Base-by-base conservation (phyloP, 2,329 filamentous ascomycete genomes). In the Aschersonia sp. region DNA sequence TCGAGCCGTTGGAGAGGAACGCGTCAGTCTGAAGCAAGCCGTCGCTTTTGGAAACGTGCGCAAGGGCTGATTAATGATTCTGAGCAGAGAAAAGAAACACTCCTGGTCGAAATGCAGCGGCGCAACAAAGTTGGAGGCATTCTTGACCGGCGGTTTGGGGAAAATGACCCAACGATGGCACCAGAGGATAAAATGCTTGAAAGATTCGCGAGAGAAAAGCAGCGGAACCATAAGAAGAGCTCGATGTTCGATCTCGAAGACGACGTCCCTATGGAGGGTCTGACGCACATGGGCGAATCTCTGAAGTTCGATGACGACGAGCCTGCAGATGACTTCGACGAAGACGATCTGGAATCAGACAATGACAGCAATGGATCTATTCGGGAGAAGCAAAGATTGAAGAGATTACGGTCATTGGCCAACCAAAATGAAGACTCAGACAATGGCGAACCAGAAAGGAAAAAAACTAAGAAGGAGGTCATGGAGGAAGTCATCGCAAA, bases 401-500 rank as follows among this genome's bases (percentile, higher is more conserved):
- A 82, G 64, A 72, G 78, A 12, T 59, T 79, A 47, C 76, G 79
- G 46, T 58, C 60, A 33, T 55, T 70, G 30, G 61, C 61, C 31
- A 65, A 70, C 32, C 72, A 68, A 1, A 68, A 71, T 46, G 69
- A 67, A 4, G 70, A 70, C 5, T 71, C 70, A 0, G 35, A 68
- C 5, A 71, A 72, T 37, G 72, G 72, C 22, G 69, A 81, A 52
- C 88, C 87, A 0, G 84, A 90, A 57, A 77, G 83, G 50, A 96
- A 95, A 65, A 98, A 96, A 70, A 83, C 83, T 4, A 97, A 96
- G 67, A 85, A 92, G 47, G 92, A 98, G 64, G 86, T 98, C 45
- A 96, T 97, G 87, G 85, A 95, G 58, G 94, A 98, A 64, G 76
- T 98, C 51, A 96, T 98, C 55, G 87, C 89, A 51, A 98, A 98